Evolutionary conservation across 257 asterid genomes (phyloP).

Genomic region (Salvia rosmarinus): DNA sequence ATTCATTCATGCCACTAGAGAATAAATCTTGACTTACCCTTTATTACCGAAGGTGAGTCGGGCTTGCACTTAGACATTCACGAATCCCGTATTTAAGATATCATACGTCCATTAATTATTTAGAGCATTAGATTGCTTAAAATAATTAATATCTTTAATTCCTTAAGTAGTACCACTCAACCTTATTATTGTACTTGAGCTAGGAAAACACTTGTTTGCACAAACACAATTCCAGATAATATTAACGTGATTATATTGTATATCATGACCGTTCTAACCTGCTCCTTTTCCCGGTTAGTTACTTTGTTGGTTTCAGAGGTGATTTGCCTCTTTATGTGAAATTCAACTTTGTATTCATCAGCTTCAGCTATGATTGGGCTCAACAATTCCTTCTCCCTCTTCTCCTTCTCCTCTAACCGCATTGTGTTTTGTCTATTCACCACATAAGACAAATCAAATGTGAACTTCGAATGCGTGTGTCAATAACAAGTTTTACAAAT

Average conservation of each 20-base stretch:
- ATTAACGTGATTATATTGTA: background rate
- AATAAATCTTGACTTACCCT: no score
- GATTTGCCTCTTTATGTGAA: slow-evolving; percentile 63
- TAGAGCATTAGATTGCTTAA: no score
- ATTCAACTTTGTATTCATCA: slow-evolving; percentile 68
- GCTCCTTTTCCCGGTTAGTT: slow-evolving; percentile 70
- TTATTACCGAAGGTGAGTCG: no score
- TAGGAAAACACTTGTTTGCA: background rate
- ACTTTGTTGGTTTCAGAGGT: slow-evolving; percentile 53
- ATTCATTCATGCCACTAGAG: no score
- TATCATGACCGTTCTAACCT: slow-evolving; percentile 43
- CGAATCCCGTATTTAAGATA: no score
- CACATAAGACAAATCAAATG: slow-evolving; percentile 24
- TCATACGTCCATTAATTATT: no score
- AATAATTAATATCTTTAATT: no score
- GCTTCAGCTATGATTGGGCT: slow-evolving; percentile 69
- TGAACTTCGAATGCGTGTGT: background rate
- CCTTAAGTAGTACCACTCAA: no score
- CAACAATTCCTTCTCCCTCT: slow-evolving; percentile 63
- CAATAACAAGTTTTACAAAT: background rate
- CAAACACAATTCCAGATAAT: no score
- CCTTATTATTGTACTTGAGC: no score
- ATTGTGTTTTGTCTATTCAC: slow-evolving; percentile 60
- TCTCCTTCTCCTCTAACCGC: slow-evolving; percentile 80
- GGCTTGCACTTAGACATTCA: no score